A percentile compares a stretch with the other conserved stretches of the same genome.
Evolutionary conservation across 352 stramenopile species (phyloP).

Genomic region (Elongisporangium prolatum): DNA sequence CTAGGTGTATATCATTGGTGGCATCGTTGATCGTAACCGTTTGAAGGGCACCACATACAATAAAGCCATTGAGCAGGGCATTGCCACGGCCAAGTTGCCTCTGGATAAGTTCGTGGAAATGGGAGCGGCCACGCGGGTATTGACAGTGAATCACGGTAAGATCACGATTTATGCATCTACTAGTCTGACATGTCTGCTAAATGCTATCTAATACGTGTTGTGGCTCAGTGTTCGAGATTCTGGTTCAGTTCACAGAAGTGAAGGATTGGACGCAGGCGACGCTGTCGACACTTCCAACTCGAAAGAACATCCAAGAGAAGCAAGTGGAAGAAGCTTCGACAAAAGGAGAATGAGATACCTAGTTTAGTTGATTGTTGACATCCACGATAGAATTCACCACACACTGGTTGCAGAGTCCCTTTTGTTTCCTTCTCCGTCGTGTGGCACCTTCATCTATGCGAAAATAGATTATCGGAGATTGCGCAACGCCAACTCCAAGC

Average conservation of each 20-base stretch:
- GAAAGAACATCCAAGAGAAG: constrained; percentile 67
- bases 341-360: background rate
- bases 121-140: constrained; percentile 60
- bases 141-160: constrained; percentile 88
- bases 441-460: background rate
- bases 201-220: background rate
- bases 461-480: constrained; percentile 44
- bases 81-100: constrained; percentile 90
- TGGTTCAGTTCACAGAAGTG: constrained; percentile 61
- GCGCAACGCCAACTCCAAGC: constrained; percentile 69
- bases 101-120: constrained; percentile 85
- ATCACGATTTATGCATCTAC: background rate
- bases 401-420: background rate
- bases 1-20: constrained; percentile 94
- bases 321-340: background rate
- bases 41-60: constrained; percentile 92
- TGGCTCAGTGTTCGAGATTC: constrained; percentile 70
- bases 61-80: constrained; percentile 87
- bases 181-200: background rate
- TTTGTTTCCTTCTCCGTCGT: background rate
- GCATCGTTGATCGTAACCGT: constrained; percentile 97
- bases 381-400: background rate
- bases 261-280: constrained; percentile 77
- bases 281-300: constrained; percentile 53
- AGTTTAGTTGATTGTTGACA: background rate